These are phyloP conservation scores for Hibiscus mutabilis DNA, from an alignment of 345 rosid genomes.

Conservation along the genomic window DNA sequence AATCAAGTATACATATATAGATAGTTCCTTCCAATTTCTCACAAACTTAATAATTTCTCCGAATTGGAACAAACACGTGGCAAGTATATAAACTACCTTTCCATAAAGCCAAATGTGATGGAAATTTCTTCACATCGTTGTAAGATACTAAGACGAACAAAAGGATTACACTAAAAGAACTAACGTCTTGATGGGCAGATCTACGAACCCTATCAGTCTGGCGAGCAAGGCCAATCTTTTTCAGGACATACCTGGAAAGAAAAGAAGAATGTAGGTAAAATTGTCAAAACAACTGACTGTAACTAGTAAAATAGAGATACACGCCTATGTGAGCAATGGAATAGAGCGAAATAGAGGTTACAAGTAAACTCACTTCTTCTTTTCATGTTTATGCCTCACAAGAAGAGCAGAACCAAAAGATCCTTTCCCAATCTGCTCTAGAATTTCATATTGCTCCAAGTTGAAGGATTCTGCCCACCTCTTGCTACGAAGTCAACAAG, in stretches of 20 bases:
- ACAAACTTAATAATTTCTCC: not conserved
- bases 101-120: not conserved
- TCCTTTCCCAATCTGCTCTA: constrained; percentile 93
- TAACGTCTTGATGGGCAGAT: constrained; percentile 94
- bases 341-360: not conserved
- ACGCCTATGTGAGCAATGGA: not conserved
- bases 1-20: not conserved
- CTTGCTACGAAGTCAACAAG: not conserved
- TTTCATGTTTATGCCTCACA: constrained; percentile 92
- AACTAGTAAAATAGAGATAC: too few species aligned
- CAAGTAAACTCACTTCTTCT: constrained; percentile 54
- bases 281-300: not conserved
- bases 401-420: constrained; percentile 98
- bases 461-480: not conserved
- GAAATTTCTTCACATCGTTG: not conserved
- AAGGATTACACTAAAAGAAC: constrained; percentile 1
- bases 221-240: constrained; percentile 92
- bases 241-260: constrained; percentile 65
- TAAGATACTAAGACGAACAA: not conserved
- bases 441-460: constrained; percentile 90
- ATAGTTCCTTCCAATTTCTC: not conserved
- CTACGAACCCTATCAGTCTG: constrained; percentile 91
- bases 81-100: not conserved
- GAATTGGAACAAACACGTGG: not conserved
- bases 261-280: not conserved